Conservation (phyloP, 805 yeast species). For the Candida stauntonica region DNA sequence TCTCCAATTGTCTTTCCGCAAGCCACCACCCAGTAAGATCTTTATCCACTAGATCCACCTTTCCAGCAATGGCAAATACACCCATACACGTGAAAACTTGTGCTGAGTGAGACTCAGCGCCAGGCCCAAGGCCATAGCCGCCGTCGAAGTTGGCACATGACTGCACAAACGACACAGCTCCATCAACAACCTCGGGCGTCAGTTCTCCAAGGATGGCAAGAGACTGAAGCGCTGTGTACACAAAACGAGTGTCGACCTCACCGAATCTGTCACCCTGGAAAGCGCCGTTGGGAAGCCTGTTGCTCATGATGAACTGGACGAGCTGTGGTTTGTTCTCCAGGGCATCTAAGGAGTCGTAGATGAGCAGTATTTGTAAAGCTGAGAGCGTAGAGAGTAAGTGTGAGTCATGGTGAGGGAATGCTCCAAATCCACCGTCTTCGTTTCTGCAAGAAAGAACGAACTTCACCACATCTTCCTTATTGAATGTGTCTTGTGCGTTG, state of each 20-base stretch:
- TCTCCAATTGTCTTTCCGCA: conserved; percentile 77
- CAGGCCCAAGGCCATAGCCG: conserved; percentile 90
- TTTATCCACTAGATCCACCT: conserved; percentile 42
- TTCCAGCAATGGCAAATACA: conserved; percentile 63
- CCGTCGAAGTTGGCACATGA: conserved; percentile 90
- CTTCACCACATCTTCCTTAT: conserved; percentile 56
- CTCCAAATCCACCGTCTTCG: conserved; percentile 76
- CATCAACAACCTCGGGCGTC: conserved; percentile 48
- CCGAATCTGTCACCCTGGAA: conserved; percentile 90
- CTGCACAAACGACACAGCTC: conserved; percentile 61
- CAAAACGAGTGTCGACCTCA: conserved; percentile 89
- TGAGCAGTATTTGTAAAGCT: conserved; percentile 74
- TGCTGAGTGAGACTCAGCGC: conserved; percentile 94
- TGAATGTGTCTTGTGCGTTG: conserved; percentile 50
- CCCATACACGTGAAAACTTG: conserved; percentile 86
- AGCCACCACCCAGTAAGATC: conserved; percentile 77
- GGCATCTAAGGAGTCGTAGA: conserved; percentile 54
- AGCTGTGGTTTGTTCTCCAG: conserved; percentile 27
- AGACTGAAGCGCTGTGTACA: conserved; percentile 74
- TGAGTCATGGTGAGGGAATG: conserved; percentile 86
- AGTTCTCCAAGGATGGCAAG: conserved; percentile 66
- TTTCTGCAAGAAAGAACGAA: conserved; percentile 70
- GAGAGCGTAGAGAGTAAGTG: conserved; percentile 82
- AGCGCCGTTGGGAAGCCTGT: conserved; percentile 53
- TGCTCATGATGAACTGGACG: conserved; percentile 34